Evolutionary conservation across 495 filamentous ascomycete species (phyloP).

Genomic region (Massariosphaeria phaeospora): DNA sequence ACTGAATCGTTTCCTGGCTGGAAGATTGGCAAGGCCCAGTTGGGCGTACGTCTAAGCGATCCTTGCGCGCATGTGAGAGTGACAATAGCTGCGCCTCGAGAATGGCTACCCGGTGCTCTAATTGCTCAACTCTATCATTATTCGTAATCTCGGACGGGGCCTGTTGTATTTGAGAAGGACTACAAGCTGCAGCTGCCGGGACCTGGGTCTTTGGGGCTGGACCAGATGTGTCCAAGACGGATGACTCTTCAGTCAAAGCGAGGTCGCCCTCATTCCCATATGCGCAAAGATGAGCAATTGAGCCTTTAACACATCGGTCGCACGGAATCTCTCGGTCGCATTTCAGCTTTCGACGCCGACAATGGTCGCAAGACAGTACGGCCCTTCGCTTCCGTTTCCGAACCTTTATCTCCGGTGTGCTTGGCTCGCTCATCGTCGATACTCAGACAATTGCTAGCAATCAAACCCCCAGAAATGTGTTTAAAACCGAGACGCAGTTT

Average conservation of each 20-base stretch:
- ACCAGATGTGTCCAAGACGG: neutral
- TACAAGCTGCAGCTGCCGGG: neutral
- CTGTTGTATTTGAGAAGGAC: neutral
- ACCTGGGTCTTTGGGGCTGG: neutral
- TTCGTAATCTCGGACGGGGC: neutral
- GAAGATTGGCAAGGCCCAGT: neutral
- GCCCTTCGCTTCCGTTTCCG: conserved; percentile 23
- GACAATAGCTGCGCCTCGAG: conserved; percentile 10
- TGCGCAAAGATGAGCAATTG: conserved; percentile 1
- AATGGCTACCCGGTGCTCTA: conserved; percentile 4
- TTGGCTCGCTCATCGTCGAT: no score
- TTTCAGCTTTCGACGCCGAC: conserved; percentile 23
- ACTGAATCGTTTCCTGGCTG: neutral
- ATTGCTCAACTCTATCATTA: conserved; percentile 1
- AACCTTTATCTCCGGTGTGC: conserved; percentile 7
- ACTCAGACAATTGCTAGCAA: no score
- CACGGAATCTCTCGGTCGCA: conserved; percentile 25
- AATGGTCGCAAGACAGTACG: conserved; percentile 19
- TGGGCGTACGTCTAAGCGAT: neutral
- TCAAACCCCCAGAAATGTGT: no score
- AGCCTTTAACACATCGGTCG: conserved; percentile 19
- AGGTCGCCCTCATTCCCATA: conserved; percentile 2
- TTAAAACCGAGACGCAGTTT: no score
- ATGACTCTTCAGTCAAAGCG: neutral
- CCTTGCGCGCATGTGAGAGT: neutral